Percentiles rank a stretch among this genome's conserved stretches.
These are phyloP conservation scores for Solanum gandarillasii DNA, from an alignment of 257 asterid species.

Conservation along the genomic window DNA sequence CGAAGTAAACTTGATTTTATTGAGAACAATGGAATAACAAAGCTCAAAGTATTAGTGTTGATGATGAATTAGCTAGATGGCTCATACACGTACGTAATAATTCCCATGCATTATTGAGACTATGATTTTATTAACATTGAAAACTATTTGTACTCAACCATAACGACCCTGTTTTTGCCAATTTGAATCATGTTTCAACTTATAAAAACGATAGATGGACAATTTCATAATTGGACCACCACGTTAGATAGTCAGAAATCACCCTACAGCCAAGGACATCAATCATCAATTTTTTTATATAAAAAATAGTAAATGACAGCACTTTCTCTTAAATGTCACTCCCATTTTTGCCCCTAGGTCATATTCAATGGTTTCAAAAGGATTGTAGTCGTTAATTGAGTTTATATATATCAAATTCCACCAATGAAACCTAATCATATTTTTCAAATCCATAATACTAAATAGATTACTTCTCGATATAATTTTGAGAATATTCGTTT, in stretches of 20 bases:
- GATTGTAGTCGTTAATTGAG: background rate
- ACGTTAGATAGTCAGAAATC: slow-evolving; percentile 3
- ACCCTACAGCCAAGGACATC: background rate
- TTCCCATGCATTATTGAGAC: background rate
- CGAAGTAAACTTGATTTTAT: background rate
- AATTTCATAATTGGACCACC: background rate
- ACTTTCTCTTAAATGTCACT: background rate
- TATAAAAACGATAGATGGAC: background rate
- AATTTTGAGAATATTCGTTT: background rate
- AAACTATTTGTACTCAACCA: background rate
- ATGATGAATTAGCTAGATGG: background rate
- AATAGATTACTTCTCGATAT: background rate
- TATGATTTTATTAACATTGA: background rate
- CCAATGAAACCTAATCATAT: background rate
- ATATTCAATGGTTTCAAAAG: background rate
- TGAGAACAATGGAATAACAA: background rate
- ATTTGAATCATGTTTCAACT: background rate
- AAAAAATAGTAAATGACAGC: background rate
- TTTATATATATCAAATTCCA: background rate
- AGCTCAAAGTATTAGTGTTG: background rate
- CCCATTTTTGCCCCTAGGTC: background rate
- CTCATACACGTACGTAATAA: background rate
- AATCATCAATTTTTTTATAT: background rate
- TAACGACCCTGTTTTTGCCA: background rate
- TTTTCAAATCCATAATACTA: background rate